Evolutionary conservation across 139 green algal species (phyloP), one percentile per base, ranked within the genome.

Genomic region (Volvox reticuliferus): DNA sequence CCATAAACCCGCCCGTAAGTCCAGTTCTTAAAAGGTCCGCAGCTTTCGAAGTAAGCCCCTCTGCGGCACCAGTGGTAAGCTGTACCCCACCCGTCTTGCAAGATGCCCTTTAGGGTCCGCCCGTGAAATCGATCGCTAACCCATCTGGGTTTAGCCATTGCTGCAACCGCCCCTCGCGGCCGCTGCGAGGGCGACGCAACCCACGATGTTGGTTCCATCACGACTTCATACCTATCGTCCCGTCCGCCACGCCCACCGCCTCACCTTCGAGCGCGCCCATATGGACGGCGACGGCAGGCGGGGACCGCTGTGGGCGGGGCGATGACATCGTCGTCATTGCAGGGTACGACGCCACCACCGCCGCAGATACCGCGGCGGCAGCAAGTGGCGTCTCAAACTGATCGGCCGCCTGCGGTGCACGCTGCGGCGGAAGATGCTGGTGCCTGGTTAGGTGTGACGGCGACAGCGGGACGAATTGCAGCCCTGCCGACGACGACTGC

Each of bases 251-350:
- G 68, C 24, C 26, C 71, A 2, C 71, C 71, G 21, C 22, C 71
- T 79, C 71, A 79, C 71, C 71, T 79, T 79, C 71, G 26, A 79
- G 32, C 71, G 71, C 21, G 71, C 71, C 71, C 71, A 32, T 36
- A 36, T 33, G 71, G 71, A 79, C 71, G 71, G 71, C 71, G 71
- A 79, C 71, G 71, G 71, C 71, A 30, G 71, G 71, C 30, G 71
- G 35, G 26, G 16, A 79, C 1, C 71, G 71, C 71, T 79, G 71
- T 30, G 71, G 71, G 71, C 28, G 26, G 71, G 21, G 21, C 28
- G 71, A 30, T 20, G 71, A n/a, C 71, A 20, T 12, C 71, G 71
- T 30, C 71, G 71, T 2, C 24, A 28, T 73, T 28, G 65, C 21
- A 73, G 65, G 44, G 44, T 55, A 55, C 44, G 44, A 55, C 44